Conservation (phyloP, 805 yeast genomes). For the Starmerella cellae region DNA sequence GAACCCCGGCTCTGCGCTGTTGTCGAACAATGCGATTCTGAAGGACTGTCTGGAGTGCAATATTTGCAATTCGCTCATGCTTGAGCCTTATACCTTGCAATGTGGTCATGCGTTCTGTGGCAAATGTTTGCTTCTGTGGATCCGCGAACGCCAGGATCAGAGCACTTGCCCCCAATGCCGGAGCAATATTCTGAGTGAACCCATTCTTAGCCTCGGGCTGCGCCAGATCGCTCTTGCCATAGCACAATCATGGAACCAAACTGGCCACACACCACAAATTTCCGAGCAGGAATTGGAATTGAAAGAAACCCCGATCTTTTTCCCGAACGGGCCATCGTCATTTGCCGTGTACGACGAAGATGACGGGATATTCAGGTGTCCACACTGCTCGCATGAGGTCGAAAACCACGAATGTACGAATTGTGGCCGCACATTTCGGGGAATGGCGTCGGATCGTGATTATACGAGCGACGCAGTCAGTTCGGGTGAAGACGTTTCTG, state of each 20-base stretch:
- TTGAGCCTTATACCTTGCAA: slow-evolving; percentile 38
- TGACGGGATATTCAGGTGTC: slow-evolving; percentile 57
- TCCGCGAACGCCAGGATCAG: slow-evolving; percentile 12
- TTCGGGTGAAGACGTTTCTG: slow-evolving; percentile 4
- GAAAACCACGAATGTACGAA: slow-evolving; percentile 37
- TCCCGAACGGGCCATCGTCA: neutral
- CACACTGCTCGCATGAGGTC: slow-evolving; percentile 58
- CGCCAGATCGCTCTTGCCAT: slow-evolving; percentile 13
- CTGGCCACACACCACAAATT: slow-evolving; percentile 1
- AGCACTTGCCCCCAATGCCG: slow-evolving; percentile 22
- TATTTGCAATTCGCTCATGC: slow-evolving; percentile 51
- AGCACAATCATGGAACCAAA: slow-evolving; percentile 12
- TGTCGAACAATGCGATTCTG: slow-evolving; percentile 1
- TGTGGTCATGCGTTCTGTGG: slow-evolving; percentile 65
- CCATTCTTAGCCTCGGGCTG: slow-evolving; percentile 15
- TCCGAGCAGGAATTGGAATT: neutral
- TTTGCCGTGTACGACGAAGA: slow-evolving; percentile 38
- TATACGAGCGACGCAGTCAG: neutral
- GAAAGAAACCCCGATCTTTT: neutral
- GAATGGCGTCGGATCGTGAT: slow-evolving; percentile 1
- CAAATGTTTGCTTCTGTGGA: slow-evolving; percentile 28
- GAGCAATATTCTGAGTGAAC: slow-evolving; percentile 8
- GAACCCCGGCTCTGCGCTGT: slow-evolving; percentile 6
- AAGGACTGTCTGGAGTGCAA: slow-evolving; percentile 30
- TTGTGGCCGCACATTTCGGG: slow-evolving; percentile 33